Evolutionary conservation across 1,139 yeast species (phyloP), one percentile per base, ranked within the genome.

Genomic region (Protomyces pachydermus): DNA sequence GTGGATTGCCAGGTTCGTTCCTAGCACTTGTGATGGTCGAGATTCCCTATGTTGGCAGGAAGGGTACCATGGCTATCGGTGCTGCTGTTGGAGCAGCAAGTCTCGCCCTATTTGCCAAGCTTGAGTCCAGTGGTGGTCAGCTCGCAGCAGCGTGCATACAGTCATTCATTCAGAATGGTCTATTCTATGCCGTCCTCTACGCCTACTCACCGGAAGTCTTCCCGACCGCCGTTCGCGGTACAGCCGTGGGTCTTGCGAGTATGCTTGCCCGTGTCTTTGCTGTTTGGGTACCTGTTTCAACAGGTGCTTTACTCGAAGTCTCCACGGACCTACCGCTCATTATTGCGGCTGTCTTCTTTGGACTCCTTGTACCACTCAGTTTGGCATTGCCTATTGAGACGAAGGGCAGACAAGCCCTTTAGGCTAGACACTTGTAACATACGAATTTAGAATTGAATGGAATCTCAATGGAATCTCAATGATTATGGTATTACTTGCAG

Each of bases 161-260:
- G 23, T 81, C 82, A 20, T 82, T 79, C 70, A 76, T 83, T 64
- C 76, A 80, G 64, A 74, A 82, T 67, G 81, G 82, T 71, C 76
- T 83, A 63, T 83, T 82, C 73, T 82, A 81, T 69, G 84, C 84
- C 0, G 79, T 80, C 57, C 74, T 83, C 54, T 83, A 81, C 70
- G 86, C 85, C 0, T 82, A 80, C 67, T 81, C 85, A 1, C 86
- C 86, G 0, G 87, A 83, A 71, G 82, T 82, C 48, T 77, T 83
- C 72, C 86, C 86, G 0, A 77, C 85, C 1, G 74, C 75, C 20
- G 82, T 83, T 25, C 74, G 87, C 69, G 82, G 82, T 2, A 82
- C 86, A 0, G 86, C 86, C 20, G 78, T 79, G 69, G 84, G 84
- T 14, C 69, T 83, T 46, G 78, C 83, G n/a, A 74, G 82, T 57